Conservation (phyloP, 768 basidiomycete species). For the Kwoniella europaea region DNA sequence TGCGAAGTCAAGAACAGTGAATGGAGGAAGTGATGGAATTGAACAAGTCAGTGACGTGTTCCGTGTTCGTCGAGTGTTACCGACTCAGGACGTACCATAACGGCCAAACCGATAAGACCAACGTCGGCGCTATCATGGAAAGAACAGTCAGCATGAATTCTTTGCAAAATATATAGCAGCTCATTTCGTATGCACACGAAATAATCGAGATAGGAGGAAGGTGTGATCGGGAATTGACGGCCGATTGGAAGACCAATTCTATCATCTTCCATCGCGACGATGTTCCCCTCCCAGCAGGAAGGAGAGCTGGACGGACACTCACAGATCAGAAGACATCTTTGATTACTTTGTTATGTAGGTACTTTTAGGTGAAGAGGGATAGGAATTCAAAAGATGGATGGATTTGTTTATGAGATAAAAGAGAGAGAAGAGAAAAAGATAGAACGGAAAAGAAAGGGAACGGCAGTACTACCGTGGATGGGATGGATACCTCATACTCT, state of each 20-base stretch:
- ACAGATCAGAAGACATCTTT: conserved; percentile 52
- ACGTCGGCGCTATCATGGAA: conserved; percentile 79
- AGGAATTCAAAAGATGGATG: conserved; percentile 1
- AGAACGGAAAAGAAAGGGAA: conserved; percentile 2
- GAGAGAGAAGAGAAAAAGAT: conserved; percentile 17
- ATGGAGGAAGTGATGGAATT: conserved; percentile 17
- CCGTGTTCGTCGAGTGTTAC: background rate
- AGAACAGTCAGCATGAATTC: background rate
- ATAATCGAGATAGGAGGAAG: background rate
- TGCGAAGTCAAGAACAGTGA: conserved; percentile 28
- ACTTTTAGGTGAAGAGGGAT: conserved; percentile 7
- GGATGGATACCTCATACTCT: conserved; percentile 10
- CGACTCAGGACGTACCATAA: conserved; percentile 74
- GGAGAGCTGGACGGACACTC: conserved; percentile 14
- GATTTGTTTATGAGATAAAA: conserved; percentile 1
- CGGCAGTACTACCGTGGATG: conserved; percentile 3
- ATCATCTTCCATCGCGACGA: conserved; percentile 14
- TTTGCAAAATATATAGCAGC: background rate
- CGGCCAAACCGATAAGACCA: conserved; percentile 96
- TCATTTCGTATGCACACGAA: background rate
- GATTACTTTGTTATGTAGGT: conserved; percentile 14
- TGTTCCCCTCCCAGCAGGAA: background rate
- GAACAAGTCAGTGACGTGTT: conserved; percentile 26
- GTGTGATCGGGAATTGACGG: conserved; percentile 8
- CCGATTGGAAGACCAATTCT: conserved; percentile 6